Conservation (phyloP, 108 stramenopile species). For the Discostella pseudostelligera region DNA sequence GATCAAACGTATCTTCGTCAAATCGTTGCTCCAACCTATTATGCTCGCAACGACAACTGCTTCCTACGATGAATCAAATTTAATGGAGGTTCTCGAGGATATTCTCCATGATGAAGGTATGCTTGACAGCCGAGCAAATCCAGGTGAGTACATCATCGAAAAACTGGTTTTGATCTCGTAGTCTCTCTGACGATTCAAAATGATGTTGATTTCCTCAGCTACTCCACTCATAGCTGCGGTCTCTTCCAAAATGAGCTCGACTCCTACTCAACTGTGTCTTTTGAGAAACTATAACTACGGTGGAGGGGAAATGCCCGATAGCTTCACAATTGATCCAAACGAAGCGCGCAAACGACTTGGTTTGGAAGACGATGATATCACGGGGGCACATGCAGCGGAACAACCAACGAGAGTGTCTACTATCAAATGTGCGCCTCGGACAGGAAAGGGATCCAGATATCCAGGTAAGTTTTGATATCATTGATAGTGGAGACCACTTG, state of each 20-base stretch:
- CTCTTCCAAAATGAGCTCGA: constrained; percentile 77
- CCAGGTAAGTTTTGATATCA: constrained; percentile 49
- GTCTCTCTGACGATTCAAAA: not conserved
- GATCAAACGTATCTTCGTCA: constrained; percentile 78
- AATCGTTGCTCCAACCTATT: constrained; percentile 66
- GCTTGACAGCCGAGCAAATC: constrained; percentile 82
- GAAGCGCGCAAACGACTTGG: constrained; percentile 65
- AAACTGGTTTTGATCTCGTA: constrained; percentile 15
- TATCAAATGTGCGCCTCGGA: constrained; percentile 45
- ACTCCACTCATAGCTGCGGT: constrained; percentile 56
- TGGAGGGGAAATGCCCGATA: constrained; percentile 74
- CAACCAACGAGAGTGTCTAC: not conserved
- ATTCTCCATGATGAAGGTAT: constrained; percentile 70
- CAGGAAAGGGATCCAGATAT: constrained; percentile 66
- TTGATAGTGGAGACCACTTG: no score
- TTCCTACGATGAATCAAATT: constrained; percentile 77
- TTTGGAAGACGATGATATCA: constrained; percentile 43
- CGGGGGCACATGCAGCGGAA: constrained; percentile 9
- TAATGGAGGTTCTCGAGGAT: constrained; percentile 72
- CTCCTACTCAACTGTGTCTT: constrained; percentile 70
- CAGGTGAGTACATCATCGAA: constrained; percentile 37
- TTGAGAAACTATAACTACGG: constrained; percentile 88
- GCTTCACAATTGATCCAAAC: constrained; percentile 66
- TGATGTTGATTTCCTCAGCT: no score
- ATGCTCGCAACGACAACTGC: constrained; percentile 84